Evolutionary conservation across 2,329 filamentous ascomycete genomes (phyloP).

Genomic region (Cytospora chrysosperma): DNA sequence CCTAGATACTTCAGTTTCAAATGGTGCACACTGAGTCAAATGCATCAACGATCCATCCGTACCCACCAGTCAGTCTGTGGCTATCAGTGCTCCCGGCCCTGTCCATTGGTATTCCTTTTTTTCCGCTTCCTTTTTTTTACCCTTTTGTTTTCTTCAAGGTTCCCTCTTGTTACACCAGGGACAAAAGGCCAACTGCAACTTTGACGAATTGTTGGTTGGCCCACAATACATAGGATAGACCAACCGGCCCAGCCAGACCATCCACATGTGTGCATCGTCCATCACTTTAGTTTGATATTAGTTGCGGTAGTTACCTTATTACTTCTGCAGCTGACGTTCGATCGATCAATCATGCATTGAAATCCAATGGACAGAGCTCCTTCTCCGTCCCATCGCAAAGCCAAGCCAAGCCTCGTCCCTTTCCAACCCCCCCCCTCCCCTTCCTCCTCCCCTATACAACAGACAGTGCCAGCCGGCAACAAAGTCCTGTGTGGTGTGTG

Average conservation of each 20-base stretch:
- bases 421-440: not conserved
- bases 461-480: too few species aligned
- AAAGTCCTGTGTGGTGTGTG: not conserved
- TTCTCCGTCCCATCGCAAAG: not conserved
- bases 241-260: not conserved
- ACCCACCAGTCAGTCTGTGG: too few species aligned
- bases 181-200: not conserved
- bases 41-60: too few species aligned
- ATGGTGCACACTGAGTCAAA: too few species aligned
- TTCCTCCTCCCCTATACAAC: not conserved
- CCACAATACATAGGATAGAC: not conserved
- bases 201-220: not conserved
- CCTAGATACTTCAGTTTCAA: not conserved
- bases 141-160: too few species aligned
- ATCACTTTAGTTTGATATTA: not conserved
- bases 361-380: too few species aligned
- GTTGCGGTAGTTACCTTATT: not conserved
- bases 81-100: not conserved
- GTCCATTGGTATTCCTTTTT: not conserved
- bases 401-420: not conserved
- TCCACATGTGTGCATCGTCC: not conserved
- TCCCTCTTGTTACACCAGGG: not conserved
- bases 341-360: too few species aligned
- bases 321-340: too few species aligned
- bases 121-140: too few species aligned